A percentile compares a stretch with the other conserved stretches of the same genome.
Evolutionary conservation across 805 yeast genomes (phyloP).

Genomic region (Wickerhamiella allomyrinae): DNA sequence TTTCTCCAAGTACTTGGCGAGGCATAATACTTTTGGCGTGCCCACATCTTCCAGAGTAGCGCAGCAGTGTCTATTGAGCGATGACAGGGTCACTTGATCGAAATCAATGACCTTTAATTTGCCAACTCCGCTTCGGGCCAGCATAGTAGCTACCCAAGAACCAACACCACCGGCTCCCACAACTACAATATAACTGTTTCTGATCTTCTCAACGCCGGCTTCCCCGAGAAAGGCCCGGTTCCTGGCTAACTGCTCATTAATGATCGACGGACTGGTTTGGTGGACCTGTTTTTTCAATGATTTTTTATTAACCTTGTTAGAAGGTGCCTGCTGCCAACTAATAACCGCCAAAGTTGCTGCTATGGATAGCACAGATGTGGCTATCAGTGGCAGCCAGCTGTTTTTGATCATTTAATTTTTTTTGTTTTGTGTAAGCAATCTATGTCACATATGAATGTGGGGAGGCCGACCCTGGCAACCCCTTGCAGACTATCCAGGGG

Average conservation of each 20-base stretch:
- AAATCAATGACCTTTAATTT: slow-evolving; percentile 73
- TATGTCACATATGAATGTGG: too few relatives aligned
- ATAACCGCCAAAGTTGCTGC: background rate
- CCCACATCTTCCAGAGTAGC: slow-evolving; percentile 92
- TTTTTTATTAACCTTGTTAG: background rate
- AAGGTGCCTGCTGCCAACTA: background rate
- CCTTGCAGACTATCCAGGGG: too few relatives aligned
- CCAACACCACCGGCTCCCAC: slow-evolving; percentile 99
- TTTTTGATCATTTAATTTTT: background rate
- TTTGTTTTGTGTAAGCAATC: background rate
- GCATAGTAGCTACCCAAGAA: slow-evolving; percentile 86
- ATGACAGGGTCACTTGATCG: slow-evolving; percentile 88
- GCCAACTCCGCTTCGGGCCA: slow-evolving; percentile 81
- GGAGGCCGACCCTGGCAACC: too few relatives aligned
- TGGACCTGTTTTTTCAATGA: background rate
- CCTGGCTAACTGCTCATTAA: slow-evolving; percentile 83
- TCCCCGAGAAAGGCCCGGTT: slow-evolving; percentile 86
- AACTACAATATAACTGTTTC: slow-evolving; percentile 59
- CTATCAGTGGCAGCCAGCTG: background rate
- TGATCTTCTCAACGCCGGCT: slow-evolving; percentile 61
- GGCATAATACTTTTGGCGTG: slow-evolving; percentile 69
- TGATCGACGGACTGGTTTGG: slow-evolving; percentile 48
- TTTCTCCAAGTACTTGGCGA: slow-evolving; percentile 48
- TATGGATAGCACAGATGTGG: background rate
- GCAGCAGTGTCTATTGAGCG: slow-evolving; percentile 86